Percentiles rank a stretch among this genome's conserved stretches.
Conservation (phyloP, 208 protist species). For the Entamoeba moshkovskii region DNA sequence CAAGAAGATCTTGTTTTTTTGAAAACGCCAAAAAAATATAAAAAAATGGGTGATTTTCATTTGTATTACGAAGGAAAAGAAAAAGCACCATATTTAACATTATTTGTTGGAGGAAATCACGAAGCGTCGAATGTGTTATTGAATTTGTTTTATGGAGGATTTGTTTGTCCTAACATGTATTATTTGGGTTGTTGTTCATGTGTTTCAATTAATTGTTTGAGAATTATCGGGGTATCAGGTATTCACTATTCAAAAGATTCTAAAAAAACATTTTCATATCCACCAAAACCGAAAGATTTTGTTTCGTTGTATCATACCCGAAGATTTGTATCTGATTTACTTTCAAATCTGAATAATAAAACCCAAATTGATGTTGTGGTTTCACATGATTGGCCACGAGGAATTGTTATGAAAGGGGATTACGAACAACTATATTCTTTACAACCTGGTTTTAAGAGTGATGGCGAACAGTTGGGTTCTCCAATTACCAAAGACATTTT, state of each 20-base stretch:
- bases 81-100: constrained; percentile 24
- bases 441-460: too few species aligned
- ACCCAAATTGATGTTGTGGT: too few species aligned
- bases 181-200: constrained; percentile 12
- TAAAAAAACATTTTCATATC: too few species aligned
- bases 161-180: constrained; percentile 25
- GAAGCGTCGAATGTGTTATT: constrained; percentile 16
- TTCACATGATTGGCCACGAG: too few species aligned
- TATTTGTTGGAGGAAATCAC: constrained; percentile 31
- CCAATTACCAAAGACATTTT: too few species aligned
- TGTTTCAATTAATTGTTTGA: constrained; percentile 5
- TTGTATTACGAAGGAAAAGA: constrained; percentile 10
- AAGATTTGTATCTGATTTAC: too few species aligned
- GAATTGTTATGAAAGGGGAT: too few species aligned
- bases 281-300: too few species aligned
- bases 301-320: too few species aligned
- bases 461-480: too few species aligned
- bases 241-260: constrained; percentile 7
- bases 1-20: neutral
- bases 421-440: too few species aligned
- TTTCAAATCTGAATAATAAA: too few species aligned
- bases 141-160: neutral
- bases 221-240: constrained; percentile 24
- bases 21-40: neutral
- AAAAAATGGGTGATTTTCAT: constrained; percentile 3